Base-by-base conservation (phyloP, 2,329 filamentous ascomycete species). In the Neofusicoccum cordaticola region DNA sequence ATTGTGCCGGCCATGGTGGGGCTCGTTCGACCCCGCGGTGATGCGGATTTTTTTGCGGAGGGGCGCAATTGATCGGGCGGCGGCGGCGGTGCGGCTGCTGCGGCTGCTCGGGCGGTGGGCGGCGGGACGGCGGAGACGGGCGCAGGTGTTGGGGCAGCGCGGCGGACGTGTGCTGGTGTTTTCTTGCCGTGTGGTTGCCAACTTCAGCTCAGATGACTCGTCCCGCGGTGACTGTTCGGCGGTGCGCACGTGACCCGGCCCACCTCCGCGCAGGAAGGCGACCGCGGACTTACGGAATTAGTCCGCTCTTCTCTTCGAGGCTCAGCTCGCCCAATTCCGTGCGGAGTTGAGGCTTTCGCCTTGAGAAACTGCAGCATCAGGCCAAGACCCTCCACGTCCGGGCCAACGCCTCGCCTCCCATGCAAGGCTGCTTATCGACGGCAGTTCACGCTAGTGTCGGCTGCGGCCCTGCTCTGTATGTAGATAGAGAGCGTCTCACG, bases 1-100 rank as follows among this genome's bases (percentile, higher is more conserved):
- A 53, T 65, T 47, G 53, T 65, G 53, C 51, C 58, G 44, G 58
- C 58, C 58, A 62, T 62, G 45, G 58, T 62, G 44, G 58, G 58
- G 58, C 37, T 51, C 31, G 47, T 62, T 50, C 37, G 35, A 62
- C 58, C 58, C 58, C 58, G 58, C 58, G 58, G 47, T 8, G 15
- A 2, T 13, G 13, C 17, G 13, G 11, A 7, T 37, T 47, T 44
- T 57, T 27, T 9, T 17, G 22, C 27, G 27, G n/a, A n/a, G 35
- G 2, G 11, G 31, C 31, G 41, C 37, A 19, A 56, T 63, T 56
- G 61, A 37, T 11, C 39, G 42, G n/a, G 42, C 15, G n/a, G 31
- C n/a, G 27, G 27, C 3, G 11, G 13, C 13, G 41, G 42, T 11
- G 42, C 15, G 1, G 56, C 9, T 12, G 17, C n/a, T 22, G 41